phyloP scores from a whole-genome alignment of 805 yeast species.

The Barnettozyma populi region DNA sequence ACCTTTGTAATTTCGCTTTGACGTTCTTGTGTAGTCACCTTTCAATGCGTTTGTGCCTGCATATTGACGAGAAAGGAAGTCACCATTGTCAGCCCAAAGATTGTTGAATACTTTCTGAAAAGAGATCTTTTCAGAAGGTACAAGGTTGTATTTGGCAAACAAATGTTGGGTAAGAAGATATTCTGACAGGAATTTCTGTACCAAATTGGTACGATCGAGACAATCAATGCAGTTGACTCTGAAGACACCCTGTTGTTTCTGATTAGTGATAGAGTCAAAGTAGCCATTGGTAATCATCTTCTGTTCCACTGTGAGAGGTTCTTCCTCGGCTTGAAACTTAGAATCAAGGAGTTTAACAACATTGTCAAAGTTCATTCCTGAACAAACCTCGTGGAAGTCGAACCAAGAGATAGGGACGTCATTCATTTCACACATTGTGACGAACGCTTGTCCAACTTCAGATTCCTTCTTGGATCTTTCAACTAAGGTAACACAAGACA shows the following conservation, averaged over 20 bases:
- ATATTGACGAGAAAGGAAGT: slow-evolving; percentile 57
- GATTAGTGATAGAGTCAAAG: slow-evolving; percentile 21
- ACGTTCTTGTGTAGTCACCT: slow-evolving; percentile 42
- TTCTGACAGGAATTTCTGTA: slow-evolving; percentile 37
- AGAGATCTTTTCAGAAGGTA: neutral
- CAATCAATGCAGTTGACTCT: slow-evolving; percentile 61
- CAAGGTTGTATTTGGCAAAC: slow-evolving; percentile 17
- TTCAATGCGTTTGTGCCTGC: slow-evolving; percentile 52
- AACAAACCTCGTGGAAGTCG: slow-evolving; percentile 55
- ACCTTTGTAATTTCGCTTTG: slow-evolving; percentile 37
- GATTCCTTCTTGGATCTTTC: slow-evolving; percentile 33
- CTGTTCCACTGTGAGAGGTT: slow-evolving; percentile 14
- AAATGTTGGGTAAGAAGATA: slow-evolving; percentile 23
- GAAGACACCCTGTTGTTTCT: slow-evolving; percentile 47
- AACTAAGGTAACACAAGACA: slow-evolving; percentile 33
- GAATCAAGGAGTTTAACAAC: slow-evolving; percentile 29
- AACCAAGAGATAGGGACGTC: slow-evolving; percentile 47
- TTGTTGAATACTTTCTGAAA: slow-evolving; percentile 27
- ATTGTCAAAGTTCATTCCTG: slow-evolving; percentile 36
- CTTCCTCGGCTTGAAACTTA: slow-evolving; percentile 10
- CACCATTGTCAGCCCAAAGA: slow-evolving; percentile 68
- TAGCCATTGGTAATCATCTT: slow-evolving; percentile 26
- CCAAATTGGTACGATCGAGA: slow-evolving; percentile 55
- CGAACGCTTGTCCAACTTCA: slow-evolving; percentile 36
- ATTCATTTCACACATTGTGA: slow-evolving; percentile 28